These are phyloP conservation scores for Ogataea pini DNA, from an alignment of 805 yeast species.

Conservation along the genomic window DNA sequence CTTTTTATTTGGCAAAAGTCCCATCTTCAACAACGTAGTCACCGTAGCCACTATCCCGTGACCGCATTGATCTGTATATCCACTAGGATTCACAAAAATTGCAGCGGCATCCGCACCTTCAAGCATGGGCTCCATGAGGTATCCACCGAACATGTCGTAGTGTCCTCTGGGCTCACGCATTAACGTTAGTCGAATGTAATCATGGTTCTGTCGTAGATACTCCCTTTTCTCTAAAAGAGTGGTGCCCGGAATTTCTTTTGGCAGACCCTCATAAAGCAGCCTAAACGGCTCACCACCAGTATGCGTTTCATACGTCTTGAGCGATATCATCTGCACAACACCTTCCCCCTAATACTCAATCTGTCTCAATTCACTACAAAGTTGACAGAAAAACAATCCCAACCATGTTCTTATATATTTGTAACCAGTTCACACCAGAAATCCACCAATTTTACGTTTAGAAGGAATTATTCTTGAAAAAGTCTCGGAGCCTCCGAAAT, in stretches of 20 bases:
- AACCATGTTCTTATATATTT: background rate
- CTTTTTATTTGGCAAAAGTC: conserved; percentile 21
- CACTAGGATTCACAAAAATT: conserved; percentile 29
- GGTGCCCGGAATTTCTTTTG: conserved; percentile 23
- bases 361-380: no score
- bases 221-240: conserved; percentile 27
- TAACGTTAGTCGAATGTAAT: conserved; percentile 26
- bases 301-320: conserved; percentile 30
- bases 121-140: conserved; percentile 21
- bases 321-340: conserved; percentile 8
- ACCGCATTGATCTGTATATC: conserved; percentile 34
- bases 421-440: no score
- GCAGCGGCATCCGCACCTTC: conserved; percentile 29
- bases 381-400: no score
- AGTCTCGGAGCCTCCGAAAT: conserved; percentile 6
- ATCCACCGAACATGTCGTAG: conserved; percentile 34
- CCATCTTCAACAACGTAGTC: conserved; percentile 22
- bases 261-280: conserved; percentile 23
- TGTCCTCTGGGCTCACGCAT: conserved; percentile 34
- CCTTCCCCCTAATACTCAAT: no score
- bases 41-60: conserved; percentile 32
- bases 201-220: conserved; percentile 22
- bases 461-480: background rate
- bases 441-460: no score
- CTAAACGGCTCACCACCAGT: conserved; percentile 32